A percentile compares a stretch with the other conserved stretches of the same genome.
Conservation (phyloP, 331 rosid genomes). For the Spiraea crenata region DNA sequence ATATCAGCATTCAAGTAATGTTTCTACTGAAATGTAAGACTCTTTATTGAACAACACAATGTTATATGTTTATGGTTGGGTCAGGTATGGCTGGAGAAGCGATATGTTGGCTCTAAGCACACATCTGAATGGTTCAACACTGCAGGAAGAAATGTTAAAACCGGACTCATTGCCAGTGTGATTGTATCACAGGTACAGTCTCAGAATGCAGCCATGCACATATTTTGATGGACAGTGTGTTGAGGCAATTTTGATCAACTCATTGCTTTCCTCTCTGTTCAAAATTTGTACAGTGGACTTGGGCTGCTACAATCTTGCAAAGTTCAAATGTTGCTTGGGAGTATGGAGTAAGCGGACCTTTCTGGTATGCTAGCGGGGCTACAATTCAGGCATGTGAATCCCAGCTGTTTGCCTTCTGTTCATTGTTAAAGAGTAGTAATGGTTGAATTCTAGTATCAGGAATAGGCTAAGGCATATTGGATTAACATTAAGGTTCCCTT, state of each 20-base stretch:
- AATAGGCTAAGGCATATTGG: not conserved
- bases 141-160: slow-evolving; percentile 92
- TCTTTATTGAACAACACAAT: not conserved
- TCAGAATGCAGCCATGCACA: slow-evolving; percentile 5
- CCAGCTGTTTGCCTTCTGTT: slow-evolving; percentile 5
- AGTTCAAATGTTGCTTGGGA: slow-evolving; percentile 97
- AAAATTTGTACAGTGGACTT: slow-evolving; percentile 71
- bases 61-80: slow-evolving; percentile 2
- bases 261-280: not conserved
- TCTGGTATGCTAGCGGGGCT: slow-evolving; percentile 99
- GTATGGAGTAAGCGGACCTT: slow-evolving; percentile 93
- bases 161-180: slow-evolving; percentile 92
- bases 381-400: slow-evolving; percentile 69
- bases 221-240: not conserved
- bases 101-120: slow-evolving; percentile 78
- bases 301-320: slow-evolving; percentile 95
- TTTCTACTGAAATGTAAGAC: too few relatives aligned
- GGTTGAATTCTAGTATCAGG: not conserved
- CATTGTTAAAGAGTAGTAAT: not conserved
- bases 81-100: slow-evolving; percentile 93
- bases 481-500: not conserved
- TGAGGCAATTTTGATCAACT: not conserved
- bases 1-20: too few relatives aligned
- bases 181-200: slow-evolving; percentile 81
- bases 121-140: slow-evolving; percentile 99